A percentile compares a stretch with the other conserved stretches of the same genome.
Conservation (phyloP, 208 protist species). For the Acanthamoeba sp. region DNA sequence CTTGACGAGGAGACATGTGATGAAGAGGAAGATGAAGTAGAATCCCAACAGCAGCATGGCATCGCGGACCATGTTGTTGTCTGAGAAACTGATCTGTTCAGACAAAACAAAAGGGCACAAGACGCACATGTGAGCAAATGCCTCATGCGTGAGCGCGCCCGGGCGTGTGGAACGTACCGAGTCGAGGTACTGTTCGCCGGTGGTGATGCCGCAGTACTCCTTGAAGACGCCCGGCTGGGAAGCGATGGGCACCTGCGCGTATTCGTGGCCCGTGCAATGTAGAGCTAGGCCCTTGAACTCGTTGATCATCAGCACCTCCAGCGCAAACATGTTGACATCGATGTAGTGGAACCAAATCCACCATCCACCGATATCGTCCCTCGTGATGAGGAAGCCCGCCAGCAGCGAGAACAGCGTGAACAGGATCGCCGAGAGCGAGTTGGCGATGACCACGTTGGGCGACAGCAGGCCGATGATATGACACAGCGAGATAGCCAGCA, state of each 20-base stretch:
- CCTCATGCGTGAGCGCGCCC: background rate
- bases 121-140: background rate
- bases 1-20: constrained; percentile 12
- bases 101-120: background rate
- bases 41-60: constrained; percentile 23
- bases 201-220: constrained; percentile 39
- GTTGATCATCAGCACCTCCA: constrained; percentile 62
- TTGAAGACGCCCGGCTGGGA: background rate
- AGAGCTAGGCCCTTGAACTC: constrained; percentile 55
- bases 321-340: constrained; percentile 60
- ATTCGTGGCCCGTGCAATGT: background rate
- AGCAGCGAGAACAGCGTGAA: constrained; percentile 41
- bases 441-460: constrained; percentile 55
- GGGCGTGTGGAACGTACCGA: background rate
- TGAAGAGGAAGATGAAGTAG: constrained; percentile 41
- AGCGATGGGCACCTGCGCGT: constrained; percentile 44
- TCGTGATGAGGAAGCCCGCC: constrained; percentile 69
- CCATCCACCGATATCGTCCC: constrained; percentile 27
- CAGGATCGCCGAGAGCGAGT: constrained; percentile 18
- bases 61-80: constrained; percentile 37
- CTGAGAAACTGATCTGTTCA: background rate
- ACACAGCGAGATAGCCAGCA: constrained; percentile 13
- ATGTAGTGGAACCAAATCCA: constrained; percentile 62
- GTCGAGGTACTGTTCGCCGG: constrained; percentile 20
- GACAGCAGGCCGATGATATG: constrained; percentile 7